Conservation (phyloP, 139 green algal genomes). For the Marvania coccoides region DNA sequence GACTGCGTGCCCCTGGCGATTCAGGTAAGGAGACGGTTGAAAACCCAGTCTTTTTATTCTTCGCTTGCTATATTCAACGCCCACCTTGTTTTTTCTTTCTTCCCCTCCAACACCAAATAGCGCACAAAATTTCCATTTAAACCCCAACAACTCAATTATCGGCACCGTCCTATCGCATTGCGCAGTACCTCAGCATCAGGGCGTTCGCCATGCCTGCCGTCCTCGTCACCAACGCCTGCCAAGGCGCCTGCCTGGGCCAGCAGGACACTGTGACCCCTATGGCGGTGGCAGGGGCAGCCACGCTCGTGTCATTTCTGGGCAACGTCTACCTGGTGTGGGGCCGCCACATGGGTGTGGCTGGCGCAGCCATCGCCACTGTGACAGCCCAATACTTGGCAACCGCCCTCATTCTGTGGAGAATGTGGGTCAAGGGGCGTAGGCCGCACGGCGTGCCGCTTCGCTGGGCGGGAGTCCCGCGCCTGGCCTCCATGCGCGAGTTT, state of each 20-base stretch:
- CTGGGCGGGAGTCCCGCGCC: constrained; percentile 22
- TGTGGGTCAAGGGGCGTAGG: not conserved
- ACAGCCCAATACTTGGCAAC: constrained; percentile 22
- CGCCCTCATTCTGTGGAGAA: constrained; percentile 8
- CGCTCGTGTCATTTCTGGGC: constrained; percentile 38
- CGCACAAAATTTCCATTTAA: no score
- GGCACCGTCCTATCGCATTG: not conserved
- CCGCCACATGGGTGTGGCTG: constrained; percentile 26
- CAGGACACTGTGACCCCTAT: constrained; percentile 58
- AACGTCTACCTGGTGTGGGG: constrained; percentile 37
- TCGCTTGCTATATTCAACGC: no score
- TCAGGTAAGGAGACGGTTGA: not conserved
- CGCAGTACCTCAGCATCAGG: constrained; percentile 28
- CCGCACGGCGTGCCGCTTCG: constrained; percentile 7
- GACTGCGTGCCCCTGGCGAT: constrained; percentile 30
- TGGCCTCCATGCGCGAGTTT: constrained; percentile 25
- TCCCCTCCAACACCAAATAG: no score
- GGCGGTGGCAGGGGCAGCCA: constrained; percentile 26
- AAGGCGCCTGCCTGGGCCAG: constrained; percentile 57
- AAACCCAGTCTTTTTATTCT: not conserved
- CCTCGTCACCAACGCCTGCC: constrained; percentile 41
- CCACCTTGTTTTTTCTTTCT: no score
- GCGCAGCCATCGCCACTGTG: constrained; percentile 39
- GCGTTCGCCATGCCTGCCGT: constrained; percentile 52
- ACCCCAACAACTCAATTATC: no score